Base-by-base conservation (phyloP, 2,329 filamentous ascomycete genomes). In the Pseudocercospora ulei region DNA sequence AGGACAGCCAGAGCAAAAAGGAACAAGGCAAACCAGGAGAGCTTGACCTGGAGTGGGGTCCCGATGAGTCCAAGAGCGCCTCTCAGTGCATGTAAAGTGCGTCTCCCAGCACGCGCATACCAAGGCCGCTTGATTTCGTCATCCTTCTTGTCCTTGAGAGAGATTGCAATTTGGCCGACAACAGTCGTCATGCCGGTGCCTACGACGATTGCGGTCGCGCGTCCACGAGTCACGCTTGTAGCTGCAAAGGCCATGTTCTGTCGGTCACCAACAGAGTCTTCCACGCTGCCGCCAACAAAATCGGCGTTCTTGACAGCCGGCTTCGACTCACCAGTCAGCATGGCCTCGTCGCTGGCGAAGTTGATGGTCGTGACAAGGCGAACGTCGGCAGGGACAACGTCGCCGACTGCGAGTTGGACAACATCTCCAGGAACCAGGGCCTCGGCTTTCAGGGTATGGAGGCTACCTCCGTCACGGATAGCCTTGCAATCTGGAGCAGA, bases 1-100 rank as follows among this genome's bases (percentile, higher is more conserved):
- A 82, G 51, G 7, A 82, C 71, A 2, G 78, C 86, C 29, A 85
- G 71, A 23, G 69, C 78, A 53, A 92, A 90, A 1, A 93, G 72
- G 4, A 84, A 59, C 27, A 90, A 76, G 12, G 85, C 84, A 54
- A 94, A 80, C 61, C 86, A 87, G 65, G 81, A 84, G 36, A 93
- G 69, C 55, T 83, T 87, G 49, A 80, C 78, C 63, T 90, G 83
- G 26, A 93, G 67, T 0, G 85, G 85, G 1, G 85, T 93, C 31
- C 85, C 84, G 38, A 47, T 72, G 20, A 65, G 48, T 37, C 63
- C 63, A 12, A 66, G 56, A 22, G 46, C 49, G 28, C 46, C 51
- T 35, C 53, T 56, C 42, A 53, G 75, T 38, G 80, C 69, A 35
- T 77, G 76, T 8, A 81, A 64, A 49, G 81, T 28, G 22, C 41